Percentiles rank a stretch among this genome's conserved stretches.
These are phyloP conservation scores for Cajanus cajan DNA, from an alignment of 306 rosid species.

Conservation along the genomic window DNA sequence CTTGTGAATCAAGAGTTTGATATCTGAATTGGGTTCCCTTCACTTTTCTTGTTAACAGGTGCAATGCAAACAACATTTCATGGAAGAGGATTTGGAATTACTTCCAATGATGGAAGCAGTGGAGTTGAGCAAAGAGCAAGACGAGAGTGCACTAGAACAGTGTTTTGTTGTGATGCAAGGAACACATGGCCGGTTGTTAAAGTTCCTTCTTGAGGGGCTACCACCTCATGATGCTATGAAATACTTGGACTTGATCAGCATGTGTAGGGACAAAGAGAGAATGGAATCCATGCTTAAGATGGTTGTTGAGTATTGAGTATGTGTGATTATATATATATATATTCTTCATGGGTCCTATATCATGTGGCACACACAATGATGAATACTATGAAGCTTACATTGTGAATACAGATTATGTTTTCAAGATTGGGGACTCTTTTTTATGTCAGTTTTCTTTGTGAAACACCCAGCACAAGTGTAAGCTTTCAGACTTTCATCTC, in stretches of 20 bases:
- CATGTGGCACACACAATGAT: background rate
- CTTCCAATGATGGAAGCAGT: constrained; percentile 76
- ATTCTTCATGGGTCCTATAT: constrained; percentile 10
- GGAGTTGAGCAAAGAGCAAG: constrained; percentile 57
- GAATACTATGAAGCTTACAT: background rate
- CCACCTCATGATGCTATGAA: constrained; percentile 61
- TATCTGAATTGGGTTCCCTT: background rate
- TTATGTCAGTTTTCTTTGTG: background rate
- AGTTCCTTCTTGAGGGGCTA: constrained; percentile 71
- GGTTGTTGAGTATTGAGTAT: constrained; percentile 14
- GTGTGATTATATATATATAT: background rate
- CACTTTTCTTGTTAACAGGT: constrained; percentile 34
- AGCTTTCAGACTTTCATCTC: background rate
- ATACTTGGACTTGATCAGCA: constrained; percentile 61
- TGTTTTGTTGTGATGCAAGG: constrained; percentile 71
- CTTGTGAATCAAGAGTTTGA: background rate
- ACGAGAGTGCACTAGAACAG: constrained; percentile 49
- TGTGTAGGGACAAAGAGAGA: constrained; percentile 43
- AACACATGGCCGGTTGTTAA: constrained; percentile 59
- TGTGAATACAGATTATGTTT: background rate
- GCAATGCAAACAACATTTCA: constrained; percentile 66
- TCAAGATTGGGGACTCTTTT: background rate
- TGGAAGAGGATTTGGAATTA: constrained; percentile 60
- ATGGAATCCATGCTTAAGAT: constrained; percentile 39
- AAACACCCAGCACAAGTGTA: background rate